Conservation (phyloP, 768 basidiomycete genomes). For the Psilocybe azurescens region DNA sequence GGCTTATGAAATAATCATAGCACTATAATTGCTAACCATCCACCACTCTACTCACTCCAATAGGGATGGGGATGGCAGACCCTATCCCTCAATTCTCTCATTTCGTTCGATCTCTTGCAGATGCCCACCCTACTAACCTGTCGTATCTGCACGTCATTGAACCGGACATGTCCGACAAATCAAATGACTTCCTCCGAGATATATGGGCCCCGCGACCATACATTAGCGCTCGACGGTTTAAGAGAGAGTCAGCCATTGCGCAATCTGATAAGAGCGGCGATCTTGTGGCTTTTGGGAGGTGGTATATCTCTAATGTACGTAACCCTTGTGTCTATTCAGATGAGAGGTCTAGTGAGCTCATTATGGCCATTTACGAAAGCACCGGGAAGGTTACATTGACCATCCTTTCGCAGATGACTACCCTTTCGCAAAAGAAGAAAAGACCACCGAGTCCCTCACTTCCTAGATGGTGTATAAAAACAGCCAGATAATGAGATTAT, state of each 20-base stretch:
- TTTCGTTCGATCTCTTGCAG: slow-evolving; percentile 46
- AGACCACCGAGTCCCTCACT: background rate
- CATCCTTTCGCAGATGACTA: slow-evolving; percentile 29
- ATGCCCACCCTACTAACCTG: slow-evolving; percentile 43
- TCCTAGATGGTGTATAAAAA: too few relatives aligned
- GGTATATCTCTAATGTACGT: slow-evolving; percentile 39
- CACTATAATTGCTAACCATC: slow-evolving; percentile 21
- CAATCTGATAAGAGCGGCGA: slow-evolving; percentile 40
- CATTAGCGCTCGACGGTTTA: slow-evolving; percentile 50
- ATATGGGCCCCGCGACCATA: slow-evolving; percentile 51
- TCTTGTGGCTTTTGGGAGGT: slow-evolving; percentile 35
- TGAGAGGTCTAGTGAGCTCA: background rate
- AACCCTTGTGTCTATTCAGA: background rate
- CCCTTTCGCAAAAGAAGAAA: too few relatives aligned
- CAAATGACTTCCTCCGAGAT: slow-evolving; percentile 49
- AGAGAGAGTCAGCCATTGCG: slow-evolving; percentile 40
- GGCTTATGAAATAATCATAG: background rate
- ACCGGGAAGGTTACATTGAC: slow-evolving; percentile 34
- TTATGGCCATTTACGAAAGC: slow-evolving; percentile 23
- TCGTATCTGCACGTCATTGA: slow-evolving; percentile 62
- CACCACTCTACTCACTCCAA: background rate
- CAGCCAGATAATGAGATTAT: too few relatives aligned
- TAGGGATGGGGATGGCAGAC: slow-evolving; percentile 58
- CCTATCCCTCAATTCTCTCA: slow-evolving; percentile 61
- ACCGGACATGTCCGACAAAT: slow-evolving; percentile 30